Evolutionary conservation across 2,329 filamentous ascomycete genomes (phyloP).

Genomic region (Diaporthe ilicicola): DNA sequence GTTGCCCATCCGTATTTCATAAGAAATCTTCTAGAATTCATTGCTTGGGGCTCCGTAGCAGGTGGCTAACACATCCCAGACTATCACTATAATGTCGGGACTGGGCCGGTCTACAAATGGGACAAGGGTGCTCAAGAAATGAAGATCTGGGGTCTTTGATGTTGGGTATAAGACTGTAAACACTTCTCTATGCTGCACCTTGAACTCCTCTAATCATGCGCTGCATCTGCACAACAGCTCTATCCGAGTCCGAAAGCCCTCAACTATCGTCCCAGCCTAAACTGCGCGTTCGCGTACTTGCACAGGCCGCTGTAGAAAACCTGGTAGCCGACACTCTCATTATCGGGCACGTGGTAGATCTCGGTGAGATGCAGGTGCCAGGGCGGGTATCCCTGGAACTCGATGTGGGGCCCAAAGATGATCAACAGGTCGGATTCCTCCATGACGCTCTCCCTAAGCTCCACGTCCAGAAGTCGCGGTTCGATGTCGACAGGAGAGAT

Average conservation of each 20-base stretch:
- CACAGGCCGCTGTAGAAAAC: constrained; percentile 87
- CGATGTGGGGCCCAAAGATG: constrained; percentile 83
- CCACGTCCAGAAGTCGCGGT: constrained; percentile 85
- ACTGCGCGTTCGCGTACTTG: constrained; percentile 86
- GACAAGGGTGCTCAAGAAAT: constrained; percentile 62
- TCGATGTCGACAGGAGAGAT: constrained; percentile 84
- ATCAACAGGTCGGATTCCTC: constrained; percentile 90
- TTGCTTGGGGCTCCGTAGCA: too few relatives aligned
- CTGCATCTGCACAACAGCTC: constrained; percentile 21
- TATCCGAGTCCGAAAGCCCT: constrained; percentile 11
- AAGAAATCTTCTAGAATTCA: too few relatives aligned
- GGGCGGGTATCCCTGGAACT: constrained; percentile 90
- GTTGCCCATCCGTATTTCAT: too few relatives aligned
- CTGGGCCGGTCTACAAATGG: constrained; percentile 75
- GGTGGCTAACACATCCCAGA: too few relatives aligned
- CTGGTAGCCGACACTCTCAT: constrained; percentile 89
- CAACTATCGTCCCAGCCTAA: constrained; percentile 77
- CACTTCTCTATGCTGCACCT: constrained; percentile 26
- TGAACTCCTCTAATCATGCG: constrained; percentile 22
- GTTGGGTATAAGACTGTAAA: constrained; percentile 32
- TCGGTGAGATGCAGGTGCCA: constrained; percentile 97
- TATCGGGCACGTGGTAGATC: constrained; percentile 83
- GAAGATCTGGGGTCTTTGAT: constrained; percentile 46
- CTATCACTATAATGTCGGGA: constrained; percentile 82
- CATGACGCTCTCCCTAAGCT: constrained; percentile 82